Evolutionary conservation across 257 asterid genomes (phyloP).

Genomic region (Solanum lycopersicoides): DNA sequence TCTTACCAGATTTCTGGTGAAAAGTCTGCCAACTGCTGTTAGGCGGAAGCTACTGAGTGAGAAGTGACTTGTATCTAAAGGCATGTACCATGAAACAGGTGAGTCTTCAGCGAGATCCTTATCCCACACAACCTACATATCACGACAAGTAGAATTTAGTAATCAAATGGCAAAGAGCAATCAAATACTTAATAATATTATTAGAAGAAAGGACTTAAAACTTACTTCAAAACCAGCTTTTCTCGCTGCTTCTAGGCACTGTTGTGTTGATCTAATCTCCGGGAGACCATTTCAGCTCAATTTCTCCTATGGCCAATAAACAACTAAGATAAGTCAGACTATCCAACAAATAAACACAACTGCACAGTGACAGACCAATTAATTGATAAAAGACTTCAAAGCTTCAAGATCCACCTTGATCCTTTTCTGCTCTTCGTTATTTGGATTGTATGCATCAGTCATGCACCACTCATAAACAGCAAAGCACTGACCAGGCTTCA

Average conservation of each 20-base stretch:
- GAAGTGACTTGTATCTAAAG: constrained; percentile 77
- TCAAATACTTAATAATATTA: not conserved
- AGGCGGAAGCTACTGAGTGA: constrained; percentile 85
- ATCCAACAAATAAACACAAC: not conserved
- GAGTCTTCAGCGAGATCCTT: constrained; percentile 89
- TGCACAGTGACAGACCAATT: not conserved
- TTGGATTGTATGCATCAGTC: constrained; percentile 79
- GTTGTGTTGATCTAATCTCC: not conserved
- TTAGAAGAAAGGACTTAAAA: not conserved
- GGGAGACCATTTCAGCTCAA: constrained; percentile 28
- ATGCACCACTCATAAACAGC: constrained; percentile 99
- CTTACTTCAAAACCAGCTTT: constrained; percentile 80
- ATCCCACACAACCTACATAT: constrained; percentile 65
- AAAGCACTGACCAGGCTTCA: constrained; percentile 94
- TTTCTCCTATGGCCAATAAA: constrained; percentile 55
- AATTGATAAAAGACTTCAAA: not conserved
- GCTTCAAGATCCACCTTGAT: constrained; percentile 51
- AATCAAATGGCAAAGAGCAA: not conserved
- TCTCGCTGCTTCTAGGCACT: not conserved
- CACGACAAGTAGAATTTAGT: not conserved
- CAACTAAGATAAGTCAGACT: not conserved
- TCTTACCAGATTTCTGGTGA: constrained; percentile 73
- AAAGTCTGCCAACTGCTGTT: constrained; percentile 70
- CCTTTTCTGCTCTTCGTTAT: constrained; percentile 61
- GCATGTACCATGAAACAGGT: constrained; percentile 88